Conservation (phyloP, 2,329 filamentous ascomycete species). For the Pseudofabraea citricarpa region DNA sequence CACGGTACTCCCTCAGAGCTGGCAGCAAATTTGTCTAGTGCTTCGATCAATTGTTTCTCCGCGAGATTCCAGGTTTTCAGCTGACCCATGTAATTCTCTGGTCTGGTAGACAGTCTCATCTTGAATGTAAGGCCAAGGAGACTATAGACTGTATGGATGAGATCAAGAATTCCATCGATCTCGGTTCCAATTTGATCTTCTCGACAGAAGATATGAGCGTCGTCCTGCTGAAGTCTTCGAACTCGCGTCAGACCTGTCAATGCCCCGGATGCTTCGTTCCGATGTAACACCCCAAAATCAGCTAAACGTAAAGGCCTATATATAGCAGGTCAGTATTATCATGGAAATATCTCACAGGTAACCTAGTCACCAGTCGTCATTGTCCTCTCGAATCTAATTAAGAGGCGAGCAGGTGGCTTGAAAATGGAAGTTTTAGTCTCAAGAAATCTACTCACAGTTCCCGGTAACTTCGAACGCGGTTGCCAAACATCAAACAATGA, state of each 20-base stretch:
- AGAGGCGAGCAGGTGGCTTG: too few relatives aligned
- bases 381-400: too few relatives aligned
- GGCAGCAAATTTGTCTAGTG: conserved; percentile 71
- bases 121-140: conserved; percentile 88
- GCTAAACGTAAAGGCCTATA: conserved; percentile 91
- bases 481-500: conserved; percentile 82
- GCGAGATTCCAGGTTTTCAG: conserved; percentile 85
- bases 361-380: too few relatives aligned
- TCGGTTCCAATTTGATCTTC: conserved; percentile 71
- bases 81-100: conserved; percentile 84
- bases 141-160: conserved; percentile 74
- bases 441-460: too few relatives aligned
- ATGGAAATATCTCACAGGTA: too few relatives aligned
- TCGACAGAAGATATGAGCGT: conserved; percentile 92
- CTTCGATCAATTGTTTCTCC: conserved; percentile 73
- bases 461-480: conserved; percentile 79
- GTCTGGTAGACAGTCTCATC: conserved; percentile 86
- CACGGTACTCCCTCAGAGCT: conserved; percentile 59
- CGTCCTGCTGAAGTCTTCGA: conserved; percentile 91
- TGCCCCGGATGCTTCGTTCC: conserved; percentile 92
- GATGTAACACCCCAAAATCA: conserved; percentile 91
- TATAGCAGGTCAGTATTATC: too few relatives aligned
- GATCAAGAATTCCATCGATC: conserved; percentile 82
- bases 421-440: too few relatives aligned
- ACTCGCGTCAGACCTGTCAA: conserved; percentile 88